A percentile compares a stretch with the other conserved stretches of the same genome.
phyloP scores from a whole-genome alignment of 352 stramenopile genomes.

The Poterioochromonas sp. region DNA sequence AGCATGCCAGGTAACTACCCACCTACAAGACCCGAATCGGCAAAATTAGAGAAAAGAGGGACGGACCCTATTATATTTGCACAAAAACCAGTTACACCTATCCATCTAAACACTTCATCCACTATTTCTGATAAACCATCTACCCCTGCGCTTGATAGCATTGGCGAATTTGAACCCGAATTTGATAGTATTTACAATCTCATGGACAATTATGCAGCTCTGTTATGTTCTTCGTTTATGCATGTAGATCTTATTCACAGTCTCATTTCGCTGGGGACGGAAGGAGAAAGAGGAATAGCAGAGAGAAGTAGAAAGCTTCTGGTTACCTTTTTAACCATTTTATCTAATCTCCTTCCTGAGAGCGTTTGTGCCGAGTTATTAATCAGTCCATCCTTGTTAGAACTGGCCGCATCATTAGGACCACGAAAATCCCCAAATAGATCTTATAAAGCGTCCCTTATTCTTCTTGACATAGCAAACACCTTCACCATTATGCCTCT shows the following conservation, averaged over 20 bases:
- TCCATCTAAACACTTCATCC: no score
- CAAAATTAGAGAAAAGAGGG: no score
- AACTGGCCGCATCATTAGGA: neutral
- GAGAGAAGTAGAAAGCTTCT: neutral
- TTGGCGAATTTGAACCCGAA: constrained; percentile 16
- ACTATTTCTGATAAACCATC: no score
- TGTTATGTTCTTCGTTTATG: constrained; percentile 13
- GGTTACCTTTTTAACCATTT: neutral
- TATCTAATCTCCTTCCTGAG: neutral
- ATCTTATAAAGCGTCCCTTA: neutral
- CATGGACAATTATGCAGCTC: constrained; percentile 5
- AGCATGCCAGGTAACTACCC: no score
- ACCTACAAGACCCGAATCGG: no score
- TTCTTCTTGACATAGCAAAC: constrained; percentile 3
- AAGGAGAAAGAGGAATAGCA: neutral
- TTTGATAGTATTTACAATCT: constrained; percentile 21
- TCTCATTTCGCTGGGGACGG: neutral
- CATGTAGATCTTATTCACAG: constrained; percentile 18
- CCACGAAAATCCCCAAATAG: neutral
- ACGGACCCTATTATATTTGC: no score
- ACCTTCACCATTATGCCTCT: constrained; percentile 11
- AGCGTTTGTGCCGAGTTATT: constrained; percentile 1
- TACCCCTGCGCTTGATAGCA: no score
- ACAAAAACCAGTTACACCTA: no score
- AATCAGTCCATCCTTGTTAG: neutral